These are phyloP conservation scores for Aspergillus tamarii DNA, from an alignment of 2,329 filamentous ascomycete genomes.

Conservation along the genomic window DNA sequence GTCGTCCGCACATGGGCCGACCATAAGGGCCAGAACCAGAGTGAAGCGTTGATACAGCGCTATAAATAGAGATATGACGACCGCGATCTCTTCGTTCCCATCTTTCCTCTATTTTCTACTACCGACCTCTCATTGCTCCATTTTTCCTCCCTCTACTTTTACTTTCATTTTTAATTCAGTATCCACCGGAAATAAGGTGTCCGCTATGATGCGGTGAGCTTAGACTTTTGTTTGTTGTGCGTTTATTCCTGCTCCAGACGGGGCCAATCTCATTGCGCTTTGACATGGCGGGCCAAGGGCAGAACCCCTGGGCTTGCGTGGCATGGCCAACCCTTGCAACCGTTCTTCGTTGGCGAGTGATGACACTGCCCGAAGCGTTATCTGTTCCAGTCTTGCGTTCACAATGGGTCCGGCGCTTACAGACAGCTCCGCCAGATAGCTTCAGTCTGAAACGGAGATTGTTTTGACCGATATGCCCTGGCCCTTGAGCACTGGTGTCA, in stretches of 20 bases:
- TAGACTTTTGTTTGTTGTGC: background rate
- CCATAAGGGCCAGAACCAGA: background rate
- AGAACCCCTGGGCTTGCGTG: background rate
- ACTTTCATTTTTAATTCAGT: background rate
- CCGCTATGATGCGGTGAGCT: background rate
- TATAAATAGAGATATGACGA: constrained; percentile 7
- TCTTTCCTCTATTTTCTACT: background rate
- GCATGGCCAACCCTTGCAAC: background rate
- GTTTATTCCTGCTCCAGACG: background rate
- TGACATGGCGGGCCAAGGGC: background rate
- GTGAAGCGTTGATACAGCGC: background rate
- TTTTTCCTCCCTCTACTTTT: background rate
- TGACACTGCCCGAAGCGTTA: background rate
- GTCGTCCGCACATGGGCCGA: background rate
- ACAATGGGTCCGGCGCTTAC: constrained; percentile 1
- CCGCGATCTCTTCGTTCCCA: background rate
- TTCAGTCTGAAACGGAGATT: constrained; percentile 4
- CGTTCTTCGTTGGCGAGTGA: background rate
- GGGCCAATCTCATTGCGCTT: background rate
- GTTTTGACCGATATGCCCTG: background rate
- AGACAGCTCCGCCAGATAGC: background rate
- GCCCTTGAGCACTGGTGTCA: background rate
- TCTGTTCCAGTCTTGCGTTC: background rate
- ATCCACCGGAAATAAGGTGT: background rate
- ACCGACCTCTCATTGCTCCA: background rate